Percentiles rank a stretch among this genome's conserved stretches.
Conservation (phyloP, 163 green algal species). For the Scenedesmus sp. region DNA sequence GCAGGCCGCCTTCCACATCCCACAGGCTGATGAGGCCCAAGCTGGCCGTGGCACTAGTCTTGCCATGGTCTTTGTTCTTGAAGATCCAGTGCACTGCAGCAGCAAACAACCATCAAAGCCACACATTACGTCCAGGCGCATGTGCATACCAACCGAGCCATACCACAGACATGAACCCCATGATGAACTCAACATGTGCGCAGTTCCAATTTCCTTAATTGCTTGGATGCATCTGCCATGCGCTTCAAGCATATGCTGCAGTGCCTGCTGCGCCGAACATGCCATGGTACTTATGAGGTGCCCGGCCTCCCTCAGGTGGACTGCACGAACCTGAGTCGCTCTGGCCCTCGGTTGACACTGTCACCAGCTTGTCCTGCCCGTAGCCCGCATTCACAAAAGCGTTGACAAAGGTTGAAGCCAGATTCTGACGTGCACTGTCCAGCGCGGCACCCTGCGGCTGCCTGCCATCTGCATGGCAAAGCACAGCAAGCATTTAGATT, state of each 20-base stretch:
- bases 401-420: slow-evolving; percentile 98
- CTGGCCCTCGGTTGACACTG: slow-evolving; percentile 57
- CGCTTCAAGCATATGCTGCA: too few relatives aligned
- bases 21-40: slow-evolving; percentile 96
- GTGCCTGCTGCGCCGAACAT: too few relatives aligned
- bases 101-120: too few relatives aligned
- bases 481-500: neutral
- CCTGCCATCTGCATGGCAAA: slow-evolving; percentile 41
- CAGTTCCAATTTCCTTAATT: too few relatives aligned
- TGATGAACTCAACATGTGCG: too few relatives aligned
- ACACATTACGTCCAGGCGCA: too few relatives aligned
- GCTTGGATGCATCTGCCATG: too few relatives aligned
- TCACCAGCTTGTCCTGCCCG: slow-evolving; percentile 87
- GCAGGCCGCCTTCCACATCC: slow-evolving; percentile 97
- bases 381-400: slow-evolving; percentile 99
- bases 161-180: too few relatives aligned
- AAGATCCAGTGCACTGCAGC: slow-evolving; percentile 89
- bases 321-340: slow-evolving; percentile 51
- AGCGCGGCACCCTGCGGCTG: slow-evolving; percentile 68
- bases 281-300: too few relatives aligned
- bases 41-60: slow-evolving; percentile 92
- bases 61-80: slow-evolving; percentile 97
- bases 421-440: slow-evolving; percentile 95
- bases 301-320: slow-evolving; percentile 28
- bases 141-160: too few relatives aligned